Base-by-base conservation (phyloP, 2,329 filamentous ascomycete genomes). In the Ceratocystis destructans region DNA sequence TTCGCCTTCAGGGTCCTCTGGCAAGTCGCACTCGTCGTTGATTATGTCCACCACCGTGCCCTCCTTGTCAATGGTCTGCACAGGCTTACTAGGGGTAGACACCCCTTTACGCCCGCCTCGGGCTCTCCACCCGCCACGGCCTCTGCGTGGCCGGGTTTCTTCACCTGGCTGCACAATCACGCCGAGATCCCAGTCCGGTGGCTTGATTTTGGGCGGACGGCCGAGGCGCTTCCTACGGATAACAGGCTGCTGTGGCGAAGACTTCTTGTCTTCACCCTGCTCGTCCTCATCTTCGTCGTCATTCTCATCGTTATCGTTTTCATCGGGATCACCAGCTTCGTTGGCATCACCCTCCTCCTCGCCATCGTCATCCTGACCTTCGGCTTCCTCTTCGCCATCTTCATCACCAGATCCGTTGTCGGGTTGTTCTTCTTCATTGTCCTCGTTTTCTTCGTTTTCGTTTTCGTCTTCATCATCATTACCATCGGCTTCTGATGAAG, bases 51-150 rank as follows among this genome's bases (percentile, higher is more conserved):
- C 87, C 76, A 90, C 86, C 67, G 91, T 96, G 64, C 94, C 94
- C 72, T 96, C 91, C 73, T 95, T 95, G 76, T 97, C 94, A 68
- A 96, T 87, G 4, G 90, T 86, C 69, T 96, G 89, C 72, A 91
- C 85, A 1, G 87, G 90, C 62, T 89, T 86, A 72, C 92, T 89
- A 48, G 87, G 86, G 15, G 86, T 84, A 3, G 86, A 83, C 48
- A 86, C 87, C 66, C 88, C 86, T 72, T 83, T 84, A 69, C 78
- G 87, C 71, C 77, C 89, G 75, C 78, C 89, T 3, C 84, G 80
- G 7, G 83, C 82, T 67, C 83, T 78, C 85, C 91, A 90, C 68
- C 89, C 87, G 57, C 85, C 85, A 22, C 87, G 84, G 2, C 86
- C 86, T 66, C 84, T 80, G 59, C 83, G 80, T 69, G 85, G 81